A percentile compares a stretch with the other conserved stretches of the same genome.
phyloP scores from a whole-genome alignment of 228 moss, liverwort and hornwort species.

The Sphagnum magellanicum region DNA sequence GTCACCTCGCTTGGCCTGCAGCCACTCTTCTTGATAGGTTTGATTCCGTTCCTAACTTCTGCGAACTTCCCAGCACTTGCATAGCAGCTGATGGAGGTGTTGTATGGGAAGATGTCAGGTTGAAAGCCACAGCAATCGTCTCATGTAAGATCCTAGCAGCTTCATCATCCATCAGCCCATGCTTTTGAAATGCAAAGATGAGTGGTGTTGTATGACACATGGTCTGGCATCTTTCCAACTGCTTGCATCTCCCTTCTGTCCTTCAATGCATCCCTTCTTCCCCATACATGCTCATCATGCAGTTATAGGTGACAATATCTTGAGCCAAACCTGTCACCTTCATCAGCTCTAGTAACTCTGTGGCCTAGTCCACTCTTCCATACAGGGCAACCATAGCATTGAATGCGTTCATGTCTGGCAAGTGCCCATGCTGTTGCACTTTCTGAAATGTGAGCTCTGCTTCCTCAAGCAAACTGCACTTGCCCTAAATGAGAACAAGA shows the following conservation, averaged over 20 bases:
- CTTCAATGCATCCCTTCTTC: slow-evolving; percentile 85
- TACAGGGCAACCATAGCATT: slow-evolving; percentile 92
- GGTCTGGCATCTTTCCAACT: slow-evolving; percentile 65
- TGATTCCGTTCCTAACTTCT: slow-evolving; percentile 79
- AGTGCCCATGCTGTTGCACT: slow-evolving; percentile 49
- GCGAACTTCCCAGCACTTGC: slow-evolving; percentile 76
- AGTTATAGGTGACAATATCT: slow-evolving; percentile 89
- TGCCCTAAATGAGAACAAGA: slow-evolving; percentile 79
- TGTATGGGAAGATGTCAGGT: slow-evolving; percentile 78
- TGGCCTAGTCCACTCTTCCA: slow-evolving; percentile 82
- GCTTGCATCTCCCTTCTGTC: slow-evolving; percentile 78
- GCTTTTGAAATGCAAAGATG: slow-evolving; percentile 75
- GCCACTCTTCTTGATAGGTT: slow-evolving; percentile 80
- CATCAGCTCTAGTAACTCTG: slow-evolving; percentile 45
- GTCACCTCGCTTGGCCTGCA: slow-evolving; percentile 84
- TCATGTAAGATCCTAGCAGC: slow-evolving; percentile 90
- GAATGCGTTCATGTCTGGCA: slow-evolving; percentile 68
- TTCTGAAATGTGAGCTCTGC: slow-evolving; percentile 74
- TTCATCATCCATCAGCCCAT: slow-evolving; percentile 72
- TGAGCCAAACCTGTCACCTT: slow-evolving; percentile 49
- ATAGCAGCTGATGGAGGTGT: slow-evolving; percentile 83
- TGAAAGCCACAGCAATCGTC: slow-evolving; percentile 70
- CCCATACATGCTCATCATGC: slow-evolving; percentile 91
- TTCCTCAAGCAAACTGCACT: slow-evolving; percentile 69
- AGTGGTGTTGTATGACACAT: slow-evolving; percentile 93